Evolutionary conservation across 2,329 filamentous ascomycete genomes (phyloP), one percentile per base, ranked within the genome.

Genomic region (Chaetomium globosum): DNA sequence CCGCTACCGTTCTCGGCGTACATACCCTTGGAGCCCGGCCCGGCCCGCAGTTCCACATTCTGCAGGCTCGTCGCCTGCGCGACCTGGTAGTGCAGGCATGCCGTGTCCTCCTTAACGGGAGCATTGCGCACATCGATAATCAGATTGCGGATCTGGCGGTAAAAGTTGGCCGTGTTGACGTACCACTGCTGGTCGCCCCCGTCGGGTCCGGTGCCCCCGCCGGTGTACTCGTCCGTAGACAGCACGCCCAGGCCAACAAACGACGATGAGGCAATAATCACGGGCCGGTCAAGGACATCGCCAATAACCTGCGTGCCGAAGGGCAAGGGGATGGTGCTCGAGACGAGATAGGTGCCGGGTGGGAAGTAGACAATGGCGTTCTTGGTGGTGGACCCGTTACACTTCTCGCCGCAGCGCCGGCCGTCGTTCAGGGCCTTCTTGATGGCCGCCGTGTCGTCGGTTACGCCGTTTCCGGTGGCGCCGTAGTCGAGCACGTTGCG

Each of bases 321-420:
- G 76, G 92, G 89, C 60, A 92, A 79, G 70, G 98, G 86, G 23
- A 93, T 91, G 73, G 82, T 84, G 74, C 87, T 92, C 71, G 43
- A 58, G 33, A 98, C 88, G 23, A 90, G 74, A 74, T 97, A 98
- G 65, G 87, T 96, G 69, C 94, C 93, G 8, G 91, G 83, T 46
- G 93, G 93, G 81, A 98, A 96, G 81, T 96, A 98, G 62, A 98
- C 87, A 12, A 98, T 80, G 33, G 92, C 94, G 0, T 94, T 97
- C 33, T 85, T 87, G 1, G 92, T 96, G 75, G 95, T 90, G 74
- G 94, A 97, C 67, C 87, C 86, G 46, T 31, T 31, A 33, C 61
- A 63, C 16, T 59, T 33, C 68, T 85, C 75, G 39, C 91, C 92
- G 74, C 94, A 98, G 48, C 94, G 90, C 71, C 83, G 82, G 33